These are phyloP conservation scores for Yamadazyma diospyri DNA, from an alignment of 1,139 yeast genomes.

Conservation along the genomic window DNA sequence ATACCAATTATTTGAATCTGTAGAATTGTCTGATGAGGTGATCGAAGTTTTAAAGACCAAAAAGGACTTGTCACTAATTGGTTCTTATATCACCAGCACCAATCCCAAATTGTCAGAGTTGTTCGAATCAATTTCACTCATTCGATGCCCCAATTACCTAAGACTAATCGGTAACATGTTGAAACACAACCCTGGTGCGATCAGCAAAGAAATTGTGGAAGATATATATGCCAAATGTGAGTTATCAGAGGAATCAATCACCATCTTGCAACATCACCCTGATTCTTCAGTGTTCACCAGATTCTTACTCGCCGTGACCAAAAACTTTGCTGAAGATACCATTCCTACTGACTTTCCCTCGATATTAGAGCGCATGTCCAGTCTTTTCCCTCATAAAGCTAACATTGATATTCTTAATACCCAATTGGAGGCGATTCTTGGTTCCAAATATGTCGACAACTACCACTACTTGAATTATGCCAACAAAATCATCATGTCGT, in stretches of 20 bases:
- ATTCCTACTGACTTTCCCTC: constrained; percentile 22
- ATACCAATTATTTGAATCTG: constrained; percentile 8
- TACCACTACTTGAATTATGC: constrained; percentile 38
- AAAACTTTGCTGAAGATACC: constrained; percentile 54
- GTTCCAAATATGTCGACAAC: constrained; percentile 44
- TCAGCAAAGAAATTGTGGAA: constrained; percentile 3
- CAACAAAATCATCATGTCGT: constrained; percentile 30
- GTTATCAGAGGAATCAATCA: constrained; percentile 6
- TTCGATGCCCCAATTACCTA: constrained; percentile 3
- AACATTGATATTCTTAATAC: constrained; percentile 51
- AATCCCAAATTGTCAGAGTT: constrained; percentile 24
- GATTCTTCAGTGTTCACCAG: constrained; percentile 43
- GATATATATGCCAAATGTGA: constrained; percentile 1
- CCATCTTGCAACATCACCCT: not conserved
- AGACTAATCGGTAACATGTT: constrained; percentile 5
- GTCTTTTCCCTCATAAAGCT: constrained; percentile 32
- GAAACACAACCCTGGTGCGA: constrained; percentile 2
- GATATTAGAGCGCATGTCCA: constrained; percentile 20
- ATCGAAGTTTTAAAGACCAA: not conserved
- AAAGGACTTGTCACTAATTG: not conserved
- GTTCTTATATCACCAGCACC: constrained; percentile 14
- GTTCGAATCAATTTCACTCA: constrained; percentile 8
- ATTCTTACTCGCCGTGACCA: constrained; percentile 57
- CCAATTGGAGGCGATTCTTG: constrained; percentile 62
- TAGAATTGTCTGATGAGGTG: constrained; percentile 7